phyloP scores from a whole-genome alignment of 2,329 filamentous ascomycete species.

The Huntiella omanensis region DNA sequence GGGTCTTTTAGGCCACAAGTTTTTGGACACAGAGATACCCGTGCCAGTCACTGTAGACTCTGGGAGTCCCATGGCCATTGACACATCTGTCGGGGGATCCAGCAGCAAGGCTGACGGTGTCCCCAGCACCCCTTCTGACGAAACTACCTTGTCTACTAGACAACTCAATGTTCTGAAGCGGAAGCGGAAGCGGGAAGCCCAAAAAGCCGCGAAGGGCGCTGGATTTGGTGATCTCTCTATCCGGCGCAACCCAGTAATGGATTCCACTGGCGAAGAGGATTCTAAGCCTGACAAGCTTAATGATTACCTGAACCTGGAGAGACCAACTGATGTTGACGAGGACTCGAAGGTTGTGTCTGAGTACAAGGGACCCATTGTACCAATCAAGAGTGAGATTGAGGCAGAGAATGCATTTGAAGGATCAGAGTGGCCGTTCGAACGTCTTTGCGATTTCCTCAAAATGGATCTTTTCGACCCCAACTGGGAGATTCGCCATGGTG shows the following conservation, averaged over 20 bases:
- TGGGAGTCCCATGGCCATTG: constrained; percentile 22
- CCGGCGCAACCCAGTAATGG: constrained; percentile 40
- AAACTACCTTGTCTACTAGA: constrained; percentile 64
- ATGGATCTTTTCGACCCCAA: constrained; percentile 82
- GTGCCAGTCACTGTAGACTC: constrained; percentile 27
- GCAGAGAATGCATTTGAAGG: constrained; percentile 59
- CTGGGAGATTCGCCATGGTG: constrained; percentile 93
- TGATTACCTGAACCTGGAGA: constrained; percentile 85
- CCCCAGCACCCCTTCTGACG: constrained; percentile 30
- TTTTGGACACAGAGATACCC: constrained; percentile 63
- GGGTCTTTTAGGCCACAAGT: constrained; percentile 65
- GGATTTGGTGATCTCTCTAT: constrained; percentile 73
- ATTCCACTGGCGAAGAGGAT: constrained; percentile 42
- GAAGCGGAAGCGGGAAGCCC: constrained; percentile 78
- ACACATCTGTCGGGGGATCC: constrained; percentile 13
- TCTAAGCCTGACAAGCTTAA: constrained; percentile 37
- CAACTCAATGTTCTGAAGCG: constrained; percentile 90
- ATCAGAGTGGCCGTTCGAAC: constrained; percentile 81
- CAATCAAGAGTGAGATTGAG: constrained; percentile 75
- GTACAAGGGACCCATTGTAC: constrained; percentile 68
- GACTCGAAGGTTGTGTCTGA: constrained; percentile 85
- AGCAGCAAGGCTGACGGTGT: constrained; percentile 18
- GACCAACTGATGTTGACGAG: constrained; percentile 61
- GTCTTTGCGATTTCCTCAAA: constrained; percentile 82
- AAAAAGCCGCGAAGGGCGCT: constrained; percentile 64